Conservation (phyloP, 805 yeast genomes). For the Candida glaebosa region DNA sequence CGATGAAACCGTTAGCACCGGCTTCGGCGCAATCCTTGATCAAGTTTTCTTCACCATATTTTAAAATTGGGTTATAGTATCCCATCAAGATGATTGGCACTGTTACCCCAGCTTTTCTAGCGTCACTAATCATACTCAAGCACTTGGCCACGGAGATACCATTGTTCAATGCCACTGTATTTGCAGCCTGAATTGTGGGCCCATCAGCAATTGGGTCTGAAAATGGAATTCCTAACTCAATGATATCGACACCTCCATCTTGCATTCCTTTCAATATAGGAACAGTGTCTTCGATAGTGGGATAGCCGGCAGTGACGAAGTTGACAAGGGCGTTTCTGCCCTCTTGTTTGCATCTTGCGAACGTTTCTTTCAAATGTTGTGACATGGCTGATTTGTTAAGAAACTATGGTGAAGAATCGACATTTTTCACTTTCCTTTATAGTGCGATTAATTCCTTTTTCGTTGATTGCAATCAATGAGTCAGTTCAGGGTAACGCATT, state of each 20-base stretch:
- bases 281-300: slow-evolving; percentile 81
- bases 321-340: slow-evolving; percentile 86
- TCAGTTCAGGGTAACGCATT: slow-evolving; percentile 30
- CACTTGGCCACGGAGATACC: slow-evolving; percentile 72
- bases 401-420: not conserved
- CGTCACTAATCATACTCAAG: slow-evolving; percentile 67
- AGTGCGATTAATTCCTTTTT: slow-evolving; percentile 3
- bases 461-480: slow-evolving; percentile 12
- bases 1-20: slow-evolving; percentile 93
- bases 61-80: slow-evolving; percentile 90
- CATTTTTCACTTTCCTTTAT: not conserved
- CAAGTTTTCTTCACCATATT: slow-evolving; percentile 84
- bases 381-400: slow-evolving; percentile 36
- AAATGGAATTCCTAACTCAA: slow-evolving; percentile 94
- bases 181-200: slow-evolving; percentile 90
- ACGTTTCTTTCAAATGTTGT: slow-evolving; percentile 54
- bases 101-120: slow-evolving; percentile 79
- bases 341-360: slow-evolving; percentile 56
- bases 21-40: slow-evolving; percentile 75
- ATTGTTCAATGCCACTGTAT: slow-evolving; percentile 75
- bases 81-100: slow-evolving; percentile 95
- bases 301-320: slow-evolving; percentile 93
- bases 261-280: slow-evolving; percentile 86
- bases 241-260: slow-evolving; percentile 91
- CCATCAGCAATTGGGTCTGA: slow-evolving; percentile 99